phyloP scores from a whole-genome alignment of 495 filamentous ascomycete genomes.

The Cryomyces antarcticus region DNA sequence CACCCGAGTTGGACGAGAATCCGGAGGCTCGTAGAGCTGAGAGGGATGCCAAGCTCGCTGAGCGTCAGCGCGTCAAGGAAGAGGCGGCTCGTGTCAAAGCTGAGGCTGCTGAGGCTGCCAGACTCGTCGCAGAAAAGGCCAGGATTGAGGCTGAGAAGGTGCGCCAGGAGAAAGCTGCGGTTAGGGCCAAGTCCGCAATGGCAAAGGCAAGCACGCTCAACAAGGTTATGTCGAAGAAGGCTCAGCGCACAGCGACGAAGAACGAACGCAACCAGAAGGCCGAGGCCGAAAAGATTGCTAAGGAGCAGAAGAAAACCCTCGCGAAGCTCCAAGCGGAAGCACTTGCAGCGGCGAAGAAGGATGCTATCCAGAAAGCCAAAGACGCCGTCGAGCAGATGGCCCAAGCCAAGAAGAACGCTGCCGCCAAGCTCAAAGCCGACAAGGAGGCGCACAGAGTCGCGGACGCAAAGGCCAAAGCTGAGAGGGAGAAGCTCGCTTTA shows the following conservation, averaged over 20 bases:
- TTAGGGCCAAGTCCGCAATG: neutral
- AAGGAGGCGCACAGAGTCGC: too few relatives aligned
- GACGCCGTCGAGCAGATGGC: too few relatives aligned
- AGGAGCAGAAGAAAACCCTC: too few relatives aligned
- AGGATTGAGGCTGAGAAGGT: constrained; percentile 1
- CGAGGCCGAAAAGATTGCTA: too few relatives aligned
- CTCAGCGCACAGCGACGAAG: neutral
- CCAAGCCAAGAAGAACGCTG: too few relatives aligned
- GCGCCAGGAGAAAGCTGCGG: neutral
- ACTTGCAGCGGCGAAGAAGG: neutral
- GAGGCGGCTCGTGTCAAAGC: neutral
- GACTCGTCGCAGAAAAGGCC: neutral
- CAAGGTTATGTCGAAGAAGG: neutral
- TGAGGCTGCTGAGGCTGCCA: neutral
- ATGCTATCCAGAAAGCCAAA: neutral
- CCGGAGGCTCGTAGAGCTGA: constrained; percentile 8
- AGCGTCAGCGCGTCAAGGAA: neutral
- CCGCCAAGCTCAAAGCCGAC: too few relatives aligned
- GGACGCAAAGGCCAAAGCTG: too few relatives aligned
- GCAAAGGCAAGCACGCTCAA: neutral
- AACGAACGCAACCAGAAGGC: neutral
- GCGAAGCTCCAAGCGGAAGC: too few relatives aligned
- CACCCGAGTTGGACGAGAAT: constrained; percentile 13
- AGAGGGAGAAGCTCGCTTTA: neutral
- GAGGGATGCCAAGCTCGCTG: constrained; percentile 6